phyloP scores from a whole-genome alignment of 179 eudicot genomes.

The Sideroxylon spinosum region DNA sequence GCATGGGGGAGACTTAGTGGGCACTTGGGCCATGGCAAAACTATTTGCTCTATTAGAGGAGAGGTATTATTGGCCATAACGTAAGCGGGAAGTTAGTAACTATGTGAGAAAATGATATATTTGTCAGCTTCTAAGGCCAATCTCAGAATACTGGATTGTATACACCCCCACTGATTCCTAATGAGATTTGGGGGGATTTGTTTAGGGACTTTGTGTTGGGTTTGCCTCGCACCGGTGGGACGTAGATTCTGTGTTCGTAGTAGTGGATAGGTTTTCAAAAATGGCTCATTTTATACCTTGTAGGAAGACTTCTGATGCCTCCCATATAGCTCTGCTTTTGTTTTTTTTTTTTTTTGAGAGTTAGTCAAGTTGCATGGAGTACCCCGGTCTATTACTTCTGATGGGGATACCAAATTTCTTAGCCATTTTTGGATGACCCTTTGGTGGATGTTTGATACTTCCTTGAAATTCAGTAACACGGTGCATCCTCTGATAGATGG shows the following conservation, averaged over 20 bases:
- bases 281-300: neutral
- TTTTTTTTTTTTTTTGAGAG: neutral
- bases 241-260: neutral
- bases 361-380: neutral
- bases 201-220: neutral
- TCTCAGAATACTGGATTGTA: neutral
- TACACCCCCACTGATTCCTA: neutral
- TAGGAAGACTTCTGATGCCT: neutral
- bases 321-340: neutral
- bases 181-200: neutral
- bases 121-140: neutral
- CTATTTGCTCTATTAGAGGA: neutral
- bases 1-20: too few species aligned
- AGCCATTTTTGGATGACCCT: too few species aligned
- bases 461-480: too few species aligned
- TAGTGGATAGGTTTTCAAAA: neutral
- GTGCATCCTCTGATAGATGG: too few species aligned
- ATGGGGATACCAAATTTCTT: too few species aligned
- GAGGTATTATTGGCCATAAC: neutral
- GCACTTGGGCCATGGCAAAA: too few species aligned
- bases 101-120: too few species aligned
- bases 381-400: neutral
- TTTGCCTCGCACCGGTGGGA: neutral
- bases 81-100: neutral
- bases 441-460: too few species aligned